Conservation (phyloP, 768 basidiomycete species). For the Krasilnikovozyma curviuscula region DNA sequence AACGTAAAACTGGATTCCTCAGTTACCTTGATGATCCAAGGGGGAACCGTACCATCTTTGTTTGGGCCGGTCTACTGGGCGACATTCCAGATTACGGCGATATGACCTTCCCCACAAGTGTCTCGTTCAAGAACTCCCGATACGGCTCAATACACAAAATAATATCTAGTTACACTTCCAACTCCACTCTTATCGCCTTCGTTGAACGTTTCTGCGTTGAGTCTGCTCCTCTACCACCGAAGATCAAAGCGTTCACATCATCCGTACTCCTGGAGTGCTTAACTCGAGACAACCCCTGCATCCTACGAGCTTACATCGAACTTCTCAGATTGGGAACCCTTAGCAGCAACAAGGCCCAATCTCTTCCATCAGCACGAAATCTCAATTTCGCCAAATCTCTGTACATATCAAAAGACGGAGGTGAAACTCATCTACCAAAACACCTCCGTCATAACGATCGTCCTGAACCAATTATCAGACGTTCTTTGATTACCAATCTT, state of each 20-base stretch:
- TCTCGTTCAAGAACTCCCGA: slow-evolving; percentile 44
- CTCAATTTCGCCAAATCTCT: no score
- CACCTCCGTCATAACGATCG: no score
- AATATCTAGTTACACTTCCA: slow-evolving; percentile 69
- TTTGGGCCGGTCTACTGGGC: slow-evolving; percentile 63
- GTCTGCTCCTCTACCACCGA: slow-evolving; percentile 30
- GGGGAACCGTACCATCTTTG: slow-evolving; percentile 77
- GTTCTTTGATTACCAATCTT: no score
- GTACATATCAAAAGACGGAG: no score
- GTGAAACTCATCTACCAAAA: no score
- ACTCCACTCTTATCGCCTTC: slow-evolving; percentile 57
- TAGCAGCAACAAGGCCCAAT: no score
- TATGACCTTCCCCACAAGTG: slow-evolving; percentile 45
- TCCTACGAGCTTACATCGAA: slow-evolving; percentile 54
- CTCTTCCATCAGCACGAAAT: no score
- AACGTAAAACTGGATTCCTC: slow-evolving; percentile 75
- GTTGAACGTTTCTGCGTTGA: slow-evolving; percentile 55
- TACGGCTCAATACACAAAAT: slow-evolving; percentile 62
- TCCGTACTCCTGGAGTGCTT: slow-evolving; percentile 50
- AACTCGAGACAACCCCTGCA: slow-evolving; percentile 69
- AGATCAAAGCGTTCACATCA: slow-evolving; percentile 15
- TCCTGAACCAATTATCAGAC: no score
- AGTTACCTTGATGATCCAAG: slow-evolving; percentile 87
- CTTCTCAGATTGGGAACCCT: no score
- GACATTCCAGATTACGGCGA: slow-evolving; percentile 65